Conservation (phyloP, 768 basidiomycete genomes). For the Tylopilus cervinicoccineus region DNA sequence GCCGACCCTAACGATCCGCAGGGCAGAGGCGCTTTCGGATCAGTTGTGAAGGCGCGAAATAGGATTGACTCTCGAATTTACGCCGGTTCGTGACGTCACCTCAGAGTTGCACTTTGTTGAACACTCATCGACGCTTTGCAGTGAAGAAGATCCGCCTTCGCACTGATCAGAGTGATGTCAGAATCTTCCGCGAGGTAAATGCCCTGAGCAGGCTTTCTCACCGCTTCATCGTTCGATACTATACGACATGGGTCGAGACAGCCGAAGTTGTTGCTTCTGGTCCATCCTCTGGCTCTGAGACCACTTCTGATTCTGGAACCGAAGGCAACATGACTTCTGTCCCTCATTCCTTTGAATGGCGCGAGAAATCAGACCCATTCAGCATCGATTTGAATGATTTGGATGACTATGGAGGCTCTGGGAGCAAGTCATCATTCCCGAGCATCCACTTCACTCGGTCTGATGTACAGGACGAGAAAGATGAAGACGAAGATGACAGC, state of each 20-base stretch:
- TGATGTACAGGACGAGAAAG: slow-evolving; percentile 34
- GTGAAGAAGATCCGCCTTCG: slow-evolving; percentile 89
- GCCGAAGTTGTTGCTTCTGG: slow-evolving; percentile 49
- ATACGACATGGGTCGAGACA: slow-evolving; percentile 86
- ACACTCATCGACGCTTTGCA: slow-evolving; percentile 21
- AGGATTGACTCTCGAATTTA: slow-evolving; percentile 84
- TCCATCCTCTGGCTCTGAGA: slow-evolving; percentile 44
- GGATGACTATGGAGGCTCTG: slow-evolving; percentile 52
- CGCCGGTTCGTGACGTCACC: slow-evolving; percentile 47
- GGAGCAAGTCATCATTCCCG: slow-evolving; percentile 64
- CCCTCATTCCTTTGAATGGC: slow-evolving; percentile 39
- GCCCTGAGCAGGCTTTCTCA: slow-evolving; percentile 85
- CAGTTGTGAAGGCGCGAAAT: slow-evolving; percentile 92
- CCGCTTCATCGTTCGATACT: slow-evolving; percentile 88
- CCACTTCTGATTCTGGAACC: slow-evolving; percentile 34
- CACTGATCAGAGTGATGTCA: slow-evolving; percentile 73
- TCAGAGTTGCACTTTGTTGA: not conserved
- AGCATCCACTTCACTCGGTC: slow-evolving; percentile 76
- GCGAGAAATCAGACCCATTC: slow-evolving; percentile 54
- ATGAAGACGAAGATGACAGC: slow-evolving; percentile 42
- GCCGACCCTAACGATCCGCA: slow-evolving; percentile 23
- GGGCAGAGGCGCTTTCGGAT: slow-evolving; percentile 90
- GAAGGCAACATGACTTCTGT: slow-evolving; percentile 56
- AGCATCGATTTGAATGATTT: slow-evolving; percentile 60
- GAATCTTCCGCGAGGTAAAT: slow-evolving; percentile 89